Percentiles rank a stretch among this genome's conserved stretches.
phyloP scores from a whole-genome alignment of 495 filamentous ascomycete species.

The Xylona heveae region DNA sequence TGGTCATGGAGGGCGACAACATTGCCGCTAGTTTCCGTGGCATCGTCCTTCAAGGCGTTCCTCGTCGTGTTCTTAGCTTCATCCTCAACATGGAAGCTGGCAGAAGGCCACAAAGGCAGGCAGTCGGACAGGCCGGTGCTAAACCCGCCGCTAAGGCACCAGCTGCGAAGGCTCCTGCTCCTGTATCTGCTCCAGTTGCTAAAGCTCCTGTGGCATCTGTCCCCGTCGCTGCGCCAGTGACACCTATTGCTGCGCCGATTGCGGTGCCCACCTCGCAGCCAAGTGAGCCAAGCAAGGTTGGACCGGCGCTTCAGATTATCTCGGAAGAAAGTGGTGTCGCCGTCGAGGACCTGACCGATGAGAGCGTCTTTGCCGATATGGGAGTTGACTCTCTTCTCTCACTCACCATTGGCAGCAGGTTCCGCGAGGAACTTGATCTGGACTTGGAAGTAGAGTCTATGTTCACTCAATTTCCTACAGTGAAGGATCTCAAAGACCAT shows the following conservation, averaged over 20 bases:
- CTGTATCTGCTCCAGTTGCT: too few relatives aligned
- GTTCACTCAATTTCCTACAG: constrained; percentile 2
- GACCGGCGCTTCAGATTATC: constrained; percentile 1
- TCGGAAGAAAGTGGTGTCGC: constrained; percentile 1
- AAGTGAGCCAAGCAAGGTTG: too few relatives aligned
- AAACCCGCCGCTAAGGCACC: too few relatives aligned
- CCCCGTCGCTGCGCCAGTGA: too few relatives aligned
- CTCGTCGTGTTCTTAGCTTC: too few relatives aligned
- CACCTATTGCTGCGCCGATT: too few relatives aligned
- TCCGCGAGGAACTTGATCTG: constrained; percentile 3
- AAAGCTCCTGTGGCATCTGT: too few relatives aligned
- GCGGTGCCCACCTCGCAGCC: too few relatives aligned
- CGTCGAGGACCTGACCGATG: constrained; percentile 3
- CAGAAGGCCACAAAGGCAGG: too few relatives aligned
- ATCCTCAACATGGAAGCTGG: too few relatives aligned
- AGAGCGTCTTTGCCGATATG: constrained; percentile 4
- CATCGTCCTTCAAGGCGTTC: constrained; percentile 6
- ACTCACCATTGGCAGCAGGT: constrained; percentile 2
- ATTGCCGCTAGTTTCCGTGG: constrained; percentile 14
- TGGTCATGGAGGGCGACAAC: constrained; percentile 21
- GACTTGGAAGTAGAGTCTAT: constrained; percentile 4
- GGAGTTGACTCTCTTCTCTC: constrained; percentile 6
- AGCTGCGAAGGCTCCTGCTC: too few relatives aligned
- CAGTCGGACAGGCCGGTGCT: too few relatives aligned
- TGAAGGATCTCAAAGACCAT: constrained; percentile 5